Evolutionary conservation across 2,329 filamentous ascomycete species (phyloP), one percentile per base, ranked within the genome.

Genomic region (Corniculantispora saksenae): DNA sequence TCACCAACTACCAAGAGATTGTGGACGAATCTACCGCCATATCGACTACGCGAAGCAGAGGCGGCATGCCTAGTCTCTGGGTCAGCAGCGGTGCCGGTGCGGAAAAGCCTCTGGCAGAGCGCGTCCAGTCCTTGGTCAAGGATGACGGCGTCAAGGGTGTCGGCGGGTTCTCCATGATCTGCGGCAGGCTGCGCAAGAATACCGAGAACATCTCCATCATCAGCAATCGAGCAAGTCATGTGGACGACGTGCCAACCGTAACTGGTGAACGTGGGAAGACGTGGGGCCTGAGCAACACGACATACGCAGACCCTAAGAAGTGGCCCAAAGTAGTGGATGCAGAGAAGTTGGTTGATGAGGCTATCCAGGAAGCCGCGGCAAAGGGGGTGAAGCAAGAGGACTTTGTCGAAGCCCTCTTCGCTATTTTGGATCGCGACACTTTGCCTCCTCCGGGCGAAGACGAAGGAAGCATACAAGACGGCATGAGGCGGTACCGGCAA

Each of bases 141-240:
- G 81, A 82, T 32, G 79, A 79, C 25, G 75, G 84, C 12, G 82
- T 88, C 25, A 84, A 84, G 70, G 86, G 85, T 58, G 85, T 90
- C 19, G 88, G 88, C 8, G 88, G 88, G 0, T 90, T 90, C 72
- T 89, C 86, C 27, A 82, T 91, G 71, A 80, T 89, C n/a, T 89
- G 87, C 67, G 86, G 86, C 10, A 88, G 87, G 70, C 77, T 91
- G 69, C 74, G 78, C 57, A 76, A 74, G 55, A 80, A 79, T 10
- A 72, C 83, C 25, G 79, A 85, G 66, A 83, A 83, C 0, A 76
- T 90, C 13, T 87, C 85, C 9, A 84, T 90, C 61, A 80, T 90
- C 58, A 89, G 85, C 56, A 90, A 90, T 72, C 82, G 87, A 35
- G 83, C 81, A 47, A 84, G 81, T 48, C 75, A 81, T 48, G 75